phyloP scores from a whole-genome alignment of 2,329 filamentous ascomycete genomes.

The Phaeophleospora eucalypticola region DNA sequence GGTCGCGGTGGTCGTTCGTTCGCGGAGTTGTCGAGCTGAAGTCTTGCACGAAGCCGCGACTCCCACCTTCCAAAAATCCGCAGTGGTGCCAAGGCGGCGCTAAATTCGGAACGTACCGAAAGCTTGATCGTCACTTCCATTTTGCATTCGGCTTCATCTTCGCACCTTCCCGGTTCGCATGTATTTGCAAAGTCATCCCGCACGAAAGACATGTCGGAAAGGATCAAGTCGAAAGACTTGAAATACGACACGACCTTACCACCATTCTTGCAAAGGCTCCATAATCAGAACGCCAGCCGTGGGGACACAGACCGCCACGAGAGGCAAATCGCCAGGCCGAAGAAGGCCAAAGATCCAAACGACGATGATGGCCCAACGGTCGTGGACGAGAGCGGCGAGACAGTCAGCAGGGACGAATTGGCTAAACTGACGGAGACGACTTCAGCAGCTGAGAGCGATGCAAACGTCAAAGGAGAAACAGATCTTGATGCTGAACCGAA shows the following conservation, averaged over 20 bases:
- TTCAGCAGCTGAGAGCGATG: constrained; percentile 7
- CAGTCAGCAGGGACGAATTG: constrained; percentile 51
- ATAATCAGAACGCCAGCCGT: constrained; percentile 49
- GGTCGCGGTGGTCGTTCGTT: constrained; percentile 3
- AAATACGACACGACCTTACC: constrained; percentile 57
- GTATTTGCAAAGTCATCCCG: too few relatives aligned
- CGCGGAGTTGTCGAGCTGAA: constrained; percentile 1
- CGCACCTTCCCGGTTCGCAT: background rate
- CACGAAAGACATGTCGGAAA: constrained; percentile 39
- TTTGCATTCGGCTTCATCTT: background rate
- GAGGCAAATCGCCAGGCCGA: constrained; percentile 42
- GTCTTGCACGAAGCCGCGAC: background rate
- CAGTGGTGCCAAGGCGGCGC: background rate
- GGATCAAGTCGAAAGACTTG: constrained; percentile 63
- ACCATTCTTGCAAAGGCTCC: constrained; percentile 45
- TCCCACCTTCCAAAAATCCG: background rate
- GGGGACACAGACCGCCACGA: constrained; percentile 46
- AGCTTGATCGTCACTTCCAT: too few relatives aligned
- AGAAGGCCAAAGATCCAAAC: constrained; percentile 57
- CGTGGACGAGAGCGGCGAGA: constrained; percentile 66
- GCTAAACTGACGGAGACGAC: constrained; percentile 37
- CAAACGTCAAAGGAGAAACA: constrained; percentile 22
- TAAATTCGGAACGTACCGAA: background rate
- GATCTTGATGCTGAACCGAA: constrained; percentile 17
- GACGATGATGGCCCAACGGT: constrained; percentile 74